phyloP scores from a whole-genome alignment of 768 basidiomycete species.

The Pisolithus tinctorius region DNA sequence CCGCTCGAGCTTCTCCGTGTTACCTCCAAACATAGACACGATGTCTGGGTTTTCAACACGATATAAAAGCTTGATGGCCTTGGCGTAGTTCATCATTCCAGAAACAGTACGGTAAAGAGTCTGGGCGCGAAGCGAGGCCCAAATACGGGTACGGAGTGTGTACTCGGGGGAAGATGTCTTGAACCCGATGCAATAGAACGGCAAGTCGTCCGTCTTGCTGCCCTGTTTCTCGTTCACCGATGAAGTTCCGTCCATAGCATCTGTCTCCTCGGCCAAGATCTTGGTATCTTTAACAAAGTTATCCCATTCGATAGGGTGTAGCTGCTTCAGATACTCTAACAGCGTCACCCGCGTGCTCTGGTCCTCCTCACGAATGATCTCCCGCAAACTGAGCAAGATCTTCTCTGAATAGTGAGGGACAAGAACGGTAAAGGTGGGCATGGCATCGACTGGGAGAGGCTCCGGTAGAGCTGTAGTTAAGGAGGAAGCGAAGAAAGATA shows the following conservation, averaged over 20 bases:
- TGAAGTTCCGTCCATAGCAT: conserved; percentile 44
- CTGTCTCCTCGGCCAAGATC: conserved; percentile 90
- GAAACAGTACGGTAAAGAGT: conserved; percentile 98
- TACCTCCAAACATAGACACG: conserved; percentile 92
- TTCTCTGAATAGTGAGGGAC: conserved; percentile 99
- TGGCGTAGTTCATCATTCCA: conserved; percentile 99
- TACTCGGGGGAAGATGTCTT: conserved; percentile 98
- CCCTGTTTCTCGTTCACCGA: conserved; percentile 63
- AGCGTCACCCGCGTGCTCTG: conserved; percentile 94
- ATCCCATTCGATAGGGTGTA: conserved; percentile 99
- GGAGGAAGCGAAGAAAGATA: conserved; percentile 98
- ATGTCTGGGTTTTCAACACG: conserved; percentile 98
- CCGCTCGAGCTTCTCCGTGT: conserved; percentile 91
- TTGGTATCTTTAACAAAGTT: conserved; percentile 99
- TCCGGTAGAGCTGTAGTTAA: conserved; percentile 94
- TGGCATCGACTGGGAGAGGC: conserved; percentile 91
- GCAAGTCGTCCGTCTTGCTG: conserved; percentile 80
- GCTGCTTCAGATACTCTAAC: conserved; percentile 95
- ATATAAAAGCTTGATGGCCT: conserved; percentile 98
- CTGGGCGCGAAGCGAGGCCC: conserved; percentile 97
- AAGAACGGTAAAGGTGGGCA: conserved; percentile 99
- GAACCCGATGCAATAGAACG: conserved; percentile 99
- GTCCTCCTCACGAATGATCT: conserved; percentile 98
- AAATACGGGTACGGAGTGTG: conserved; percentile 96
- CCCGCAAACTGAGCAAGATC: conserved; percentile 90